Base-by-base conservation (phyloP, 2,329 filamentous ascomycete genomes). In the Stachybotrys chlorohalonatus region DNA sequence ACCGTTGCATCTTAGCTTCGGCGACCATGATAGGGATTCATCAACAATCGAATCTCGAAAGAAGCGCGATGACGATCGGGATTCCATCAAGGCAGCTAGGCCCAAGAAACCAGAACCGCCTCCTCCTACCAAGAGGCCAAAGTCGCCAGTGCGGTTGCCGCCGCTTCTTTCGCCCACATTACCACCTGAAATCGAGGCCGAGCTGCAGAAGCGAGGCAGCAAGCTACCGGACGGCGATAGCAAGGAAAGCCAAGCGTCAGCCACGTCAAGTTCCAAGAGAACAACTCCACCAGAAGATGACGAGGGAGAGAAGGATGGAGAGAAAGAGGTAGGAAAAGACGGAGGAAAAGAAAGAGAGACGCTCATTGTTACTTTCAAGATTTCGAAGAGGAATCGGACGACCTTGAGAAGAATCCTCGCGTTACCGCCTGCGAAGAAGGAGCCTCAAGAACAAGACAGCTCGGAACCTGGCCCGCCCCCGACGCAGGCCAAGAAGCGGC, bases 101-200 rank as follows among this genome's bases (percentile, higher is more conserved):
- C 51, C 60, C 9, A 70, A 66, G 53, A 68, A 60, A 58, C 57
- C 56, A 11, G 65, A 65, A 39, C 56, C 64, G 11, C 58, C 59
- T 9, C 57, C 64, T 9, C 58, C 64, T 0, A 61, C 61, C 17
- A 78, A 72, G 60, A 77, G 71, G 57, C 66, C 70, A 17, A 73
- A 64, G 52, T 63, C 69, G 1, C 64, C 70, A 0, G 39, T 66
- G 8, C 68, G 68, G 50, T 64, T 83, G 31, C 81, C 80, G 1
- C 68, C 74, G 0, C 68, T 83, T 7, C 68, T 84, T 11, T 84
- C 81, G 0, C 81, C 81, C 0, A 83, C 80, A 0, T 64, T 84
- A 7, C 81, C 81, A 1, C 69, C 77, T 0, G 64, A 75, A 16
- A 67, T 84, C 0, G 78, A 83, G 57, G 75, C 65, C 4, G 69